phyloP scores from a whole-genome alignment of 1,284 basidiomycete genomes.

The Gymnopus androsaceus region DNA sequence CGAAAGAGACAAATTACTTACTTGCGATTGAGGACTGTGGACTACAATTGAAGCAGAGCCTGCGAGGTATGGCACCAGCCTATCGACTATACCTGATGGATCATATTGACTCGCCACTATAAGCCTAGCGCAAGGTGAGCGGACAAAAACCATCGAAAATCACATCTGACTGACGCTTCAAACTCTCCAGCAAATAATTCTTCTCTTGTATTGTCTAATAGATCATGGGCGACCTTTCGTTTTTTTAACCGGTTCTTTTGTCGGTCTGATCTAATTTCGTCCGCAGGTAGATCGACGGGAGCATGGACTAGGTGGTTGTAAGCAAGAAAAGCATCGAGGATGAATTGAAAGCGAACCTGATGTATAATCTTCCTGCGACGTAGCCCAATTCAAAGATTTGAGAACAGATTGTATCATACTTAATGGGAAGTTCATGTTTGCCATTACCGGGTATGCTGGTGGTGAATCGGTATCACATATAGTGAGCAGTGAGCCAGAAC shows the following conservation, averaged over 20 bases:
- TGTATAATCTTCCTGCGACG: conserved; percentile 78
- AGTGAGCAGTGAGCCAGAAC: conserved; percentile 79
- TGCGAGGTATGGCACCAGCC: conserved; percentile 73
- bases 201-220: conserved; percentile 66
- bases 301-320: conserved; percentile 47
- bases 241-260: conserved; percentile 72
- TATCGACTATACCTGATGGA: conserved; percentile 79
- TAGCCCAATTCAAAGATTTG: conserved; percentile 87
- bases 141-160: background rate
- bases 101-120: conserved; percentile 87
- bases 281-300: conserved; percentile 55
- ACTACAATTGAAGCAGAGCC: conserved; percentile 89
- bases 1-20: conserved; percentile 30
- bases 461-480: conserved; percentile 93
- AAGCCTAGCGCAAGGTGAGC: conserved; percentile 48
- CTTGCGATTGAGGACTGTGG: conserved; percentile 82
- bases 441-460: conserved; percentile 86
- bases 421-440: conserved; percentile 84
- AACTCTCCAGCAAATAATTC: conserved; percentile 89
- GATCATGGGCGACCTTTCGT: conserved; percentile 63
- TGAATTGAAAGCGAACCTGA: conserved; percentile 47
- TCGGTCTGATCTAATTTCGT: conserved; percentile 64
- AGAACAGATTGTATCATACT: conserved; percentile 58
- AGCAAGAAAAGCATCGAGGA: conserved; percentile 11
- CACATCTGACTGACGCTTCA: conserved; percentile 62